Base-by-base conservation (phyloP, 768 basidiomycete species). In the Suillus sp. region DNA sequence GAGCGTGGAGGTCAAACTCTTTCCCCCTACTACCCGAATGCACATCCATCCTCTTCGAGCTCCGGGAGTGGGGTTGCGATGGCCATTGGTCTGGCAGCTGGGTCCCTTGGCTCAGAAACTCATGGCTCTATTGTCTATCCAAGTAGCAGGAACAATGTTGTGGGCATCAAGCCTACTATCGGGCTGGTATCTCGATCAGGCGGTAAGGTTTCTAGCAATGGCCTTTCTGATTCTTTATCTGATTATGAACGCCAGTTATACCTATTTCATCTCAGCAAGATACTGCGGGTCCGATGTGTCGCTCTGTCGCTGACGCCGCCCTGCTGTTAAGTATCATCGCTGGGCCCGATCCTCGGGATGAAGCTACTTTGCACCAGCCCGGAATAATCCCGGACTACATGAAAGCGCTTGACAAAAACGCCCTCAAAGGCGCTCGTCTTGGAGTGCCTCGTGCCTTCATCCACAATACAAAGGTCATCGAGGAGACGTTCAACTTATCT, bases 1-100 rank as follows among this genome's bases (percentile, higher is more conserved):
- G 79, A 77, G 10, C 77, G 79, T 13, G 81, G 80, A 11, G 83
- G 83, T 9, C 83, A 82, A 70, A 69, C 72, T 1, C 77, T 74
- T 7, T 72, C 69, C 51, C 75, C 81, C 3, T 84, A 81, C 67
- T 78, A 77, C 48, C 80, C 79, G 22, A 69, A 72, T n/a, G 79
- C 75, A 18, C 66, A 79, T 61, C 78, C 81, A 2, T 75, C 72
- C 22, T 80, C 79, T 32, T 78, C 78, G 20, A 79, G 78, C 60
- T 77, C 79, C 10, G 82, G 82, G 20, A 80, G 79, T 64, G 81
- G 48, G 8, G 27, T 50, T 30, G 48, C 48, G 80, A 16, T 72
- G 48, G 47, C 47, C 4, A 8, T 50, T 50, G 25, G 48, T 50
- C 25, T 50, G 27, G 27, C 25, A 50, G 48, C 48, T 0, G 48